These are phyloP conservation scores for Atractiella rhizophila DNA, from an alignment of 768 basidiomycete species.

Conservation along the genomic window DNA sequence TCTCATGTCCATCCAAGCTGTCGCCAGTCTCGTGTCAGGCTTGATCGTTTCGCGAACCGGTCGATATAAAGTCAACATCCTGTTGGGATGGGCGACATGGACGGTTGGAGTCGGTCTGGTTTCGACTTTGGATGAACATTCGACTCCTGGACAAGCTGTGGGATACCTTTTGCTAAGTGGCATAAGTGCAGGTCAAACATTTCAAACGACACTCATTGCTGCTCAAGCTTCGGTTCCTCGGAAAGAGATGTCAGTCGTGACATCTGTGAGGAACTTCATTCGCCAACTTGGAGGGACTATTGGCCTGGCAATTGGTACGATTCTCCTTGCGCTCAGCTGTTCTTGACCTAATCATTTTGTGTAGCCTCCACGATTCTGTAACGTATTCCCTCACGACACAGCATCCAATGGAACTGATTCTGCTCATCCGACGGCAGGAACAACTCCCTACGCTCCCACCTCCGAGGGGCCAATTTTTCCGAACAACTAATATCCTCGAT, in stretches of 20 bases:
- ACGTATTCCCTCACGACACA: too few relatives aligned
- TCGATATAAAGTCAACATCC: not conserved
- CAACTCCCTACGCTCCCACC: not conserved
- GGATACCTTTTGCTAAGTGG: slow-evolving; percentile 37
- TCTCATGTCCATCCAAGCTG: slow-evolving; percentile 36
- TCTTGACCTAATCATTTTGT: not conserved
- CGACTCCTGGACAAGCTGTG: slow-evolving; percentile 30
- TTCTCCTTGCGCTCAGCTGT: not conserved
- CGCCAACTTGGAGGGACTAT: slow-evolving; percentile 38
- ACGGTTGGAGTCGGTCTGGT: not conserved
- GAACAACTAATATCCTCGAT: too few relatives aligned
- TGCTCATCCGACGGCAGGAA: too few relatives aligned
- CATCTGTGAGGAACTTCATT: slow-evolving; percentile 40
- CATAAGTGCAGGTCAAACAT: slow-evolving; percentile 32
- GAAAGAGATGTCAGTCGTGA: slow-evolving; percentile 50
- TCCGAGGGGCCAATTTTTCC: not conserved
- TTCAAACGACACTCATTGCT: slow-evolving; percentile 19
- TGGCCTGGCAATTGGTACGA: not conserved
- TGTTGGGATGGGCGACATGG: not conserved
- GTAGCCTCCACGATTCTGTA: not conserved
- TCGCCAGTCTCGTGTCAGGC: slow-evolving; percentile 45
- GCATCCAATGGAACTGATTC: too few relatives aligned
- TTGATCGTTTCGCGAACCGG: slow-evolving; percentile 28
- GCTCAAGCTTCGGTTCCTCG: slow-evolving; percentile 44
- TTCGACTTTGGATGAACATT: slow-evolving; percentile 26